Evolutionary conservation across 2,329 filamentous ascomycete genomes (phyloP), one percentile per base, ranked within the genome.

Genomic region (Nemania sp.): DNA sequence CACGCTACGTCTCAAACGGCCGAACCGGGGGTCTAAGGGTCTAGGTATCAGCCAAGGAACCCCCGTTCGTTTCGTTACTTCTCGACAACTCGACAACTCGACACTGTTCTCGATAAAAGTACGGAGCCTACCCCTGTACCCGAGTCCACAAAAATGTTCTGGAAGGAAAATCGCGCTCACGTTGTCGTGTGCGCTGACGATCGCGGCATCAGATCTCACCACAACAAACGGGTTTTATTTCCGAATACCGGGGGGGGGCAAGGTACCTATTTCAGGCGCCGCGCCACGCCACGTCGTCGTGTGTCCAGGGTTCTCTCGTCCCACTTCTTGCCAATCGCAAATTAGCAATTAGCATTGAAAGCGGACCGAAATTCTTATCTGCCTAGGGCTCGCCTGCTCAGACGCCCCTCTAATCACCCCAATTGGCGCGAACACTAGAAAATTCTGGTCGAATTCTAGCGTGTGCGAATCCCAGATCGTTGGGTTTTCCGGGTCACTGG

Each of bases 121-220:
- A 29, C 25, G 25, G 25, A 29, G 25, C n/a, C n/a, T 29, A 29
- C 25, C 39, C 37, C 7, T 39, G 25, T 37, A 37, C 48, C 11
- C n/a, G 2, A 35, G 20, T 42, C 57, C 60, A 57, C 58, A 53
- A 47, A 54, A 58, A 12, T 18, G 21, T 54, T 64, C 60, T 57
- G 20, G 54, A 57, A 62, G 20, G 54, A 57, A 62, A 46, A 48
- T 25, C n/a, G 17, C 15, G n/a, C n/a, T 46, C 37, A 17, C 25
- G 32, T n/a, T 25, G 25, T n/a, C n/a, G n/a, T n/a, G n/a, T 45
- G 35, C 4, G 7, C 3, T 7, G 25, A 29, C 25, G 25, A 29
- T 29, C 25, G 25, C 25, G 25, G 25, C n/a, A 45, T 20, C 35
- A 15, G 29, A 17, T 21, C 42, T 50, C 49, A 43, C n/a, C n/a